Conservation (phyloP, 495 filamentous ascomycete species). For the Oleoguttula mirabilis region DNA sequence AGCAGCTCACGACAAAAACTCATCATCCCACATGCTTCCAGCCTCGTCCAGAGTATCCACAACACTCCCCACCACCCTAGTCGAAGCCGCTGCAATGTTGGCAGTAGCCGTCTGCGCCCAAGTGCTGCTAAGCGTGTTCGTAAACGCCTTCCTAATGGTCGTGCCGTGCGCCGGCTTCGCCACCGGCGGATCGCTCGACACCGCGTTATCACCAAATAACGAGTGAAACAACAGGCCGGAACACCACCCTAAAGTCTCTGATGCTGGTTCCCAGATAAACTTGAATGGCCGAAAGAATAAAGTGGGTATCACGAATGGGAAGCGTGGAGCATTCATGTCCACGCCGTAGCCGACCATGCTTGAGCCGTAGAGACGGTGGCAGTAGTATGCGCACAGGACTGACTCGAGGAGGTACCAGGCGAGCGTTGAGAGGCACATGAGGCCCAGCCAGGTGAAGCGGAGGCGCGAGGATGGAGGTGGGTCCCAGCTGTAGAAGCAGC, state of each 20-base stretch:
- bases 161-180: neutral
- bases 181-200: neutral
- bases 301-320: conserved; percentile 20
- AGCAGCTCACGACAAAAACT: conserved; percentile 1
- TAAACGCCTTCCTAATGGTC: neutral
- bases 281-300: conserved; percentile 12
- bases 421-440: neutral
- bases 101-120: neutral
- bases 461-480: conserved; percentile 3
- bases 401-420: conserved; percentile 12
- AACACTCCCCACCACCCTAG: conserved; percentile 7
- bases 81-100: neutral
- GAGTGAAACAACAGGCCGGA: neutral
- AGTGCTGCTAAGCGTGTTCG: neutral
- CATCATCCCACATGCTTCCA: conserved; percentile 21
- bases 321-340: conserved; percentile 13
- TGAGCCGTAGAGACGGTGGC: conserved; percentile 14
- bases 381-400: conserved; percentile 17
- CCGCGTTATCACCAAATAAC: neutral
- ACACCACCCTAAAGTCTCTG: conserved; percentile 8
- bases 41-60: conserved; percentile 17
- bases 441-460: conserved; percentile 13
- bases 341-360: conserved; percentile 13
- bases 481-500: conserved; percentile 14
- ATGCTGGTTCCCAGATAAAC: conserved; percentile 8